These are phyloP conservation scores for Ustilago hordei DNA, from an alignment of 1,284 basidiomycete species.

Conservation along the genomic window DNA sequence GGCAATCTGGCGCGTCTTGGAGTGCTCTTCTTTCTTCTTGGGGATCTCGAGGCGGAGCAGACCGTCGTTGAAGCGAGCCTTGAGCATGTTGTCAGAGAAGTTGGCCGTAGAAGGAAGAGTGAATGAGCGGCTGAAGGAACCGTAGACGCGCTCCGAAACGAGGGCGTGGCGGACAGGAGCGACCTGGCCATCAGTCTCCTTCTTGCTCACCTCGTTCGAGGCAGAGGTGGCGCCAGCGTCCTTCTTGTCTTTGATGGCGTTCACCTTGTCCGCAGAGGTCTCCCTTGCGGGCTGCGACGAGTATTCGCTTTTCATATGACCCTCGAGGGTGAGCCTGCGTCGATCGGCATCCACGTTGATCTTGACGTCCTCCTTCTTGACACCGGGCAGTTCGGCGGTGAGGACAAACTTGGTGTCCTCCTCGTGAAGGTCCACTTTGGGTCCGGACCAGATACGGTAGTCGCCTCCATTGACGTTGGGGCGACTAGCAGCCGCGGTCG, in stretches of 20 bases:
- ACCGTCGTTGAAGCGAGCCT: constrained; percentile 55
- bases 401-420: constrained; percentile 44
- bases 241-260: constrained; percentile 9
- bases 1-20: constrained; percentile 51
- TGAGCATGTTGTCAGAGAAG: constrained; percentile 43
- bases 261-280: not conserved
- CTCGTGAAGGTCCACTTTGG: constrained; percentile 53
- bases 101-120: constrained; percentile 51
- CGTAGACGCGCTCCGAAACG: constrained; percentile 53
- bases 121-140: constrained; percentile 57
- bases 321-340: constrained; percentile 53
- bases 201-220: constrained; percentile 42
- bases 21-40: constrained; percentile 55
- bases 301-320: constrained; percentile 52
- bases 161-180: constrained; percentile 40
- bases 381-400: constrained; percentile 53
- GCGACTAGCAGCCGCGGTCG: constrained; percentile 23
- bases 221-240: not conserved
- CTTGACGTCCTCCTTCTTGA: constrained; percentile 57
- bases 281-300: constrained; percentile 16
- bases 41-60: constrained; percentile 56
- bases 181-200: constrained; percentile 26
- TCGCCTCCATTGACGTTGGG: constrained; percentile 29
- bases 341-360: constrained; percentile 49
- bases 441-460: constrained; percentile 47